Evolutionary conservation across 1,139 yeast genomes (phyloP).

Genomic region (Candida tetrigidarum): DNA sequence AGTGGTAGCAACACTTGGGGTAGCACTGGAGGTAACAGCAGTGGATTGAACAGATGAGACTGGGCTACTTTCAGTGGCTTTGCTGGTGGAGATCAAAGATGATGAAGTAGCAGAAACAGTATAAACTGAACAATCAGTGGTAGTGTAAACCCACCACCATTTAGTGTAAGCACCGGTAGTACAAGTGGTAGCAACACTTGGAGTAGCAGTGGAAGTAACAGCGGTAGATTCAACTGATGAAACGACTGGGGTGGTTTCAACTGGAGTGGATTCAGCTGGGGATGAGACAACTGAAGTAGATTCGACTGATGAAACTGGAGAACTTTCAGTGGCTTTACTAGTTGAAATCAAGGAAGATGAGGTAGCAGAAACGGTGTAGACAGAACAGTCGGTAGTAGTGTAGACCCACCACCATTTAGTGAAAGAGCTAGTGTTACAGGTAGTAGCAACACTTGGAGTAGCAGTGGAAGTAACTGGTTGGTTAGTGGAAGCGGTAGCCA

Average conservation of each 20-base stretch:
- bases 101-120: conserved; percentile 1
- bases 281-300: neutral
- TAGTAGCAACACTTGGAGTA: conserved; percentile 2
- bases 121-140: conserved; percentile 2
- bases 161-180: neutral
- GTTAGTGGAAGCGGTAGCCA: no score
- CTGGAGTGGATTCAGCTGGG: neutral
- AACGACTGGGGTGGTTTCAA: neutral
- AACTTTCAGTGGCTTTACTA: neutral
- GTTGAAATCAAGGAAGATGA: neutral
- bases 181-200: conserved; percentile 1
- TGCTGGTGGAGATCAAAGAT: neutral
- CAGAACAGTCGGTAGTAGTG: neutral
- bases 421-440: neutral
- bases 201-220: no score
- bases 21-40: no score
- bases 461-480: neutral
- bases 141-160: neutral
- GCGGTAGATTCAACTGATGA: neutral
- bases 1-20: no score
- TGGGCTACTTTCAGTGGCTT: neutral
- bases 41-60: no score
- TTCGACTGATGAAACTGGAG: no score
- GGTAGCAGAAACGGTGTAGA: neutral
- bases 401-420: conserved; percentile 9